phyloP scores from a whole-genome alignment of 495 filamentous ascomycete genomes.

The Hypoxylon fuscum region DNA sequence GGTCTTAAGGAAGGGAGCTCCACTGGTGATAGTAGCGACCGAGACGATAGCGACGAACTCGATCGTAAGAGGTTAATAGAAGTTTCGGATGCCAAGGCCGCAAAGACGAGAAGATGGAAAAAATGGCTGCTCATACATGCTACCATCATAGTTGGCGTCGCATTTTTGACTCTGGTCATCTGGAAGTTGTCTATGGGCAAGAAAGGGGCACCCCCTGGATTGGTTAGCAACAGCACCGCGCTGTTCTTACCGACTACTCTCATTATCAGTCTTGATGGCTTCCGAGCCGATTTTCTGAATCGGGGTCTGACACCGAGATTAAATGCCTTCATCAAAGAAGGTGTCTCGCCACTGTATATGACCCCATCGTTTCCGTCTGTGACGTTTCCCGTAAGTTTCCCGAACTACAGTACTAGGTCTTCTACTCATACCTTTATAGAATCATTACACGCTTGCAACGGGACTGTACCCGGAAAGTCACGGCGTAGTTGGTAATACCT shows the following conservation, averaged over 20 bases:
- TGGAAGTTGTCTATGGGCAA: slow-evolving; percentile 59
- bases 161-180: slow-evolving; percentile 58
- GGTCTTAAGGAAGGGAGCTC: slow-evolving; percentile 70
- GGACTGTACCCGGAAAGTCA: slow-evolving; percentile 93
- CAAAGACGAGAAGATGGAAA: slow-evolving; percentile 53
- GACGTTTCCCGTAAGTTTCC: slow-evolving; percentile 76
- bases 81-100: slow-evolving; percentile 54
- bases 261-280: slow-evolving; percentile 92
- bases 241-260: slow-evolving; percentile 91
- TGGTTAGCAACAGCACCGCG: slow-evolving; percentile 83
- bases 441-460: slow-evolving; percentile 94
- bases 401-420: too few relatives aligned
- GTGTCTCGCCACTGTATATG: slow-evolving; percentile 92
- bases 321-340: slow-evolving; percentile 78
- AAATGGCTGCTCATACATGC: slow-evolving; percentile 64
- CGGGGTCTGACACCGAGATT: slow-evolving; percentile 85
- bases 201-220: slow-evolving; percentile 31
- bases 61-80: slow-evolving; percentile 58
- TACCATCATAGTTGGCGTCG: slow-evolving; percentile 60
- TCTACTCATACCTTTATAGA: slow-evolving; percentile 48
- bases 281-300: slow-evolving; percentile 93
- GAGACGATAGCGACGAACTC: slow-evolving; percentile 63
- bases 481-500: slow-evolving; percentile 92
- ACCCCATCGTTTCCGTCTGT: slow-evolving; percentile 92
- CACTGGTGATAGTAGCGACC: slow-evolving; percentile 63